Evolutionary conservation across 2,329 filamentous ascomycete genomes (phyloP).

Genomic region (Exophiala phaeomuriformis): DNA sequence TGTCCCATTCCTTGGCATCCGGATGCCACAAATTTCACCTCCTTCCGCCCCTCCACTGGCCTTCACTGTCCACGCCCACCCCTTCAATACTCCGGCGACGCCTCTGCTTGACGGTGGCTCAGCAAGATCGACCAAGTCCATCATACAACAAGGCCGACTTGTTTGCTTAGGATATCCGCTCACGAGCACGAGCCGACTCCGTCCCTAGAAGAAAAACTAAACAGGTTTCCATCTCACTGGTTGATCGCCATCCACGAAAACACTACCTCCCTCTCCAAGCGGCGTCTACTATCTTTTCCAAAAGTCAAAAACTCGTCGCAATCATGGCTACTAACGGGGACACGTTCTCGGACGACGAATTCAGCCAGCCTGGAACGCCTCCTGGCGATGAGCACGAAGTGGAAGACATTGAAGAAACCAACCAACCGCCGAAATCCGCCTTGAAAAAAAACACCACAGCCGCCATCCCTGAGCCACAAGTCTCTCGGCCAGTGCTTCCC

Average conservation of each 20-base stretch:
- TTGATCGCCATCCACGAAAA: too few species aligned
- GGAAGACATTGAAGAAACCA: conserved; percentile 50
- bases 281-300: neutral
- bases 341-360: conserved; percentile 39
- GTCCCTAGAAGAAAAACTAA: too few species aligned
- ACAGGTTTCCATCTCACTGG: too few species aligned
- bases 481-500: conserved; percentile 62
- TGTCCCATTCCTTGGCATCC: neutral
- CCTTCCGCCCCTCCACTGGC: neutral
- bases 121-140: neutral
- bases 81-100: neutral
- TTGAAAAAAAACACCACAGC: conserved; percentile 64
- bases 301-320: conserved; percentile 6
- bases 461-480: conserved; percentile 46
- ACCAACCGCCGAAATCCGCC: conserved; percentile 70
- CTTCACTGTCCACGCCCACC: neutral
- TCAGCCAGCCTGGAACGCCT: conserved; percentile 50
- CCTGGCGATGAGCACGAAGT: conserved; percentile 42
- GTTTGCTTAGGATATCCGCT: too few species aligned
- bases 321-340: conserved; percentile 33
- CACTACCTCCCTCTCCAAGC: neutral
- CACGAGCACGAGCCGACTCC: too few species aligned
- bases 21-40: neutral
- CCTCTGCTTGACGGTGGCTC: neutral
- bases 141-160: too few species aligned